Evolutionary conservation across 306 rosid species (phyloP), one percentile per base, ranked within the genome.

Genomic region (Cicer judaicum): DNA sequence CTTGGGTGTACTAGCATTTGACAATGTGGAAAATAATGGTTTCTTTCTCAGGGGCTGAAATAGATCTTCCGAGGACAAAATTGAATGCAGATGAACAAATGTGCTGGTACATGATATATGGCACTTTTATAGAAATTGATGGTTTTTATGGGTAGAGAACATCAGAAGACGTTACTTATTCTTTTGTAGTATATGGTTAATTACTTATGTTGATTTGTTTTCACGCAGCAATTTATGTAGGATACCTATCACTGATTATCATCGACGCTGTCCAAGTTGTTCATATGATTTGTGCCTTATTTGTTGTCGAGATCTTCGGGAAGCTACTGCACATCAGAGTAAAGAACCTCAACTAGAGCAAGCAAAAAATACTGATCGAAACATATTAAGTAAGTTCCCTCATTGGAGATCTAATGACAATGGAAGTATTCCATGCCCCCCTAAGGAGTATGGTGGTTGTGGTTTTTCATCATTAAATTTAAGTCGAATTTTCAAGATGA

Each of bases 11-110:
- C 9, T 13, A 76, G 78, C 67, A 59, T 21, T 70, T 81, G 73
- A 75, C 76, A 55, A 75, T 60, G 70, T 78, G 73, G 41, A 40
- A 40, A 61, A 52, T 83, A 40, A 43, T 60, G 83, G 8, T 76
- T 59, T 86, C 47, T 18, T 40, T 80, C 81, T 60, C 89, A 92
- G 99, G 99, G 81, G 76, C 83, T 12, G 89, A 88, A 14, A 85
- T 92, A 73, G 91, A 80, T 81, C 97, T 94, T 81, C 82, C 89
- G 47, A 85, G 99, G 85, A 84, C 89, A 78, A 90, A 92, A 80
- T 84, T 94, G 89, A 91, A 84, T 82, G 93, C 96, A 78, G 99
- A 94, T 81, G 99, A 94, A 81, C 96, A 88, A 87, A 94, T 94
- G 99, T 94, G 99, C 96, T 94, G 99, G 99, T 92, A 90, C 65